phyloP scores from a whole-genome alignment of 208 protist genomes.

The Trypanosoma cruzi region DNA sequence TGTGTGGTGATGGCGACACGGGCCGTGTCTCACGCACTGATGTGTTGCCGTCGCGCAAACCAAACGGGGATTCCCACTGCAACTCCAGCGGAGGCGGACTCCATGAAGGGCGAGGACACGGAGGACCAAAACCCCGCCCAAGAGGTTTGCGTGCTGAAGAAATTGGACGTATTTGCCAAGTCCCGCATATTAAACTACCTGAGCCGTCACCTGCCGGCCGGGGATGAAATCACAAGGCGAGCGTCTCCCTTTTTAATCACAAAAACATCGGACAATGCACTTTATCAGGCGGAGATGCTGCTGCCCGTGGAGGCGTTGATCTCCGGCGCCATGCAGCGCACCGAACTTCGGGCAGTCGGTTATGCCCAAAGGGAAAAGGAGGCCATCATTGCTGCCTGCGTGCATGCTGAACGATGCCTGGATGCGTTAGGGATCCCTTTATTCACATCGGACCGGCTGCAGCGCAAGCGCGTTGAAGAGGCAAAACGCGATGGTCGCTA shows the following conservation, averaged over 20 bases:
- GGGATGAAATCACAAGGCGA: background rate
- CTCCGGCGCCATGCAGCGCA: constrained; percentile 31
- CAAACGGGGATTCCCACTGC: background rate
- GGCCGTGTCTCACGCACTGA: background rate
- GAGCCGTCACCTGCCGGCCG: constrained; percentile 10
- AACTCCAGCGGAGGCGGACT: background rate
- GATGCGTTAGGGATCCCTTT: constrained; percentile 46
- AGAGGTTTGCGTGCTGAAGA: constrained; percentile 18
- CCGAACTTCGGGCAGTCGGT: constrained; percentile 34
- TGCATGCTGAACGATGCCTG: constrained; percentile 57
- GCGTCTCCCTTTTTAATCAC: constrained; percentile 25
- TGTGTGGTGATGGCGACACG: background rate
- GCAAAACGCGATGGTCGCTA: constrained; percentile 47
- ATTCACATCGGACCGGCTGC: constrained; percentile 37
- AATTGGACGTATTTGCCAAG: constrained; percentile 31
- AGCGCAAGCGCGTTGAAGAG: constrained; percentile 37
- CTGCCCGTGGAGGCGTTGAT: constrained; percentile 49
- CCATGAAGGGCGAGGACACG: background rate
- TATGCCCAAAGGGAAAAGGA: constrained; percentile 33
- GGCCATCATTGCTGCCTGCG: constrained; percentile 41
- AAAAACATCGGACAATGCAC: constrained; percentile 4
- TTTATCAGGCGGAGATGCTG: constrained; percentile 21
- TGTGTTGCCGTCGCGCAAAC: constrained; percentile 4
- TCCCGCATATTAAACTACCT: constrained; percentile 40
- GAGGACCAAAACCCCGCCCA: constrained; percentile 4